Evolutionary conservation across 2,329 filamentous ascomycete genomes (phyloP).

Genomic region (Epichloe typhina): DNA sequence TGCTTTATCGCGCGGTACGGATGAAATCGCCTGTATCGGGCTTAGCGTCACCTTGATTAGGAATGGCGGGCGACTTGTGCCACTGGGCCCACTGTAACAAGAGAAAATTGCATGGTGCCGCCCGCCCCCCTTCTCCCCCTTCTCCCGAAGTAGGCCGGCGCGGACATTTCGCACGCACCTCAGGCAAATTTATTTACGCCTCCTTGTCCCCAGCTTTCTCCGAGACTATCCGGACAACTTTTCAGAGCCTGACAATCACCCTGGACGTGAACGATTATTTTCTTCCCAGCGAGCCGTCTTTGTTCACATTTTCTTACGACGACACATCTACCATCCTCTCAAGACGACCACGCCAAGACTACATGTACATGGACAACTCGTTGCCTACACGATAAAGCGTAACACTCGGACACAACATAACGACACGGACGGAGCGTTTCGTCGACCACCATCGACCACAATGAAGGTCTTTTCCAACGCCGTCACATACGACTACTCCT

Average conservation of each 20-base stretch:
- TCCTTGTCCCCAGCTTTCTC: not conserved
- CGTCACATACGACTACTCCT: conserved; percentile 92
- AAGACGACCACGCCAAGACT: too few species aligned
- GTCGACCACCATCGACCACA: conserved; percentile 10
- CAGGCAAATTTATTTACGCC: conserved; percentile 4
- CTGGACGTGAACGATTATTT: too few species aligned
- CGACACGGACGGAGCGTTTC: not conserved
- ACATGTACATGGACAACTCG: too few species aligned
- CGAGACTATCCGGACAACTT: not conserved
- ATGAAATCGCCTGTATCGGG: not conserved
- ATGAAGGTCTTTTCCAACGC: conserved; percentile 96
- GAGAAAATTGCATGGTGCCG: conserved; percentile 1
- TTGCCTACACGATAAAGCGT: too few species aligned
- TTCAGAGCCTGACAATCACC: too few species aligned
- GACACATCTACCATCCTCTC: too few species aligned
- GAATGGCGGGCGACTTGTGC: conserved; percentile 5
- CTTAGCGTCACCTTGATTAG: not conserved
- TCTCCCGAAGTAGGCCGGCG: not conserved
- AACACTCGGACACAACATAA: too few species aligned
- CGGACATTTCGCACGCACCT: conserved; percentile 1
- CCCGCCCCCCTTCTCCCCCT: not conserved
- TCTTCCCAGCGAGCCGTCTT: too few species aligned
- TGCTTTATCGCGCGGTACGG: conserved; percentile 7
- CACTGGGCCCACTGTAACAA: not conserved
- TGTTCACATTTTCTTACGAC: too few species aligned